These are phyloP conservation scores for Xylaria sp. DNA, from an alignment of 2,329 filamentous ascomycete genomes.

Conservation along the genomic window DNA sequence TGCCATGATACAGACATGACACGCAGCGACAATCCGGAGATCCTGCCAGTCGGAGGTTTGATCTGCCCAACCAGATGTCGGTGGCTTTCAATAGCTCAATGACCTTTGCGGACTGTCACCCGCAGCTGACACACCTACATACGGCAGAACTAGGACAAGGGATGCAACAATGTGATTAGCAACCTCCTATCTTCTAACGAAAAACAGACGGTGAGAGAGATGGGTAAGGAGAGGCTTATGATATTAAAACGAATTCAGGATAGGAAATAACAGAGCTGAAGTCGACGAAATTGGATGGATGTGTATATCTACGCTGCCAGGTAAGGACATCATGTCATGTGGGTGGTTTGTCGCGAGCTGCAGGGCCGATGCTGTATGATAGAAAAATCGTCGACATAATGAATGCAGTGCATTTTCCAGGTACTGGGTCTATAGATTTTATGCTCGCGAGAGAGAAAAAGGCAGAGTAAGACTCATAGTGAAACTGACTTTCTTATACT, in stretches of 20 bases:
- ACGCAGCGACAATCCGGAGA: constrained; percentile 6
- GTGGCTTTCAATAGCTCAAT: constrained; percentile 29
- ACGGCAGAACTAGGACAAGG: neutral
- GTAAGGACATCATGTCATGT: neutral
- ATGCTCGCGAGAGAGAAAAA: neutral
- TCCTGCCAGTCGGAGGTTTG: constrained; percentile 4
- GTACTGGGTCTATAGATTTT: neutral
- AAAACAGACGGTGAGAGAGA: neutral
- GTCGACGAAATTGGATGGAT: neutral
- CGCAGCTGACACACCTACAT: neutral
- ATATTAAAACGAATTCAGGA: neutral
- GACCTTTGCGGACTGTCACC: constrained; percentile 2
- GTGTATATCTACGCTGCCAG: neutral
- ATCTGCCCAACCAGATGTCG: neutral
- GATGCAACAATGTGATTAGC: neutral
- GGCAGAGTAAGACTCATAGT: neutral
- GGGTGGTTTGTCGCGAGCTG: neutral
- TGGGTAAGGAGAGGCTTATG: neutral
- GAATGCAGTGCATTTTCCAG: neutral
- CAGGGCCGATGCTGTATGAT: no score
- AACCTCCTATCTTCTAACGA: neutral
- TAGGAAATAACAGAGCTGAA: neutral
- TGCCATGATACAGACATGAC: neutral
- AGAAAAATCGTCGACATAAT: neutral
- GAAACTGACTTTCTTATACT: no score